Percentiles rank a stretch among this genome's conserved stretches.
These are phyloP conservation scores for Hypoxylon subgilvum DNA, from an alignment of 495 filamentous ascomycete genomes.

Conservation along the genomic window DNA sequence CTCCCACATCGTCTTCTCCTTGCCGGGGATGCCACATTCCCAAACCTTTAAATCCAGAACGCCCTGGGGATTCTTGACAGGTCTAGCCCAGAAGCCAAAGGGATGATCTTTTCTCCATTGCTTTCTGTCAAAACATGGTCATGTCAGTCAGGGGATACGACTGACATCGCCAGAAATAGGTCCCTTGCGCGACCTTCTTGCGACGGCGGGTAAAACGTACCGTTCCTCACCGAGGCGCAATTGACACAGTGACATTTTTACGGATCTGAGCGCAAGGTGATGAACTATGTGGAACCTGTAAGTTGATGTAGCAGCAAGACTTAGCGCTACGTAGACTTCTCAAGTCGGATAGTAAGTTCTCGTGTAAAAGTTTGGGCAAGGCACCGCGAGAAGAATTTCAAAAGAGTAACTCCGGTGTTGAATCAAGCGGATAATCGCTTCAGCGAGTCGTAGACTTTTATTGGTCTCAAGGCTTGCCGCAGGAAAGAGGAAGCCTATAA, in stretches of 20 bases:
- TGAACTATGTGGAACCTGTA: neutral
- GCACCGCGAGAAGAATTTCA: constrained; percentile 1
- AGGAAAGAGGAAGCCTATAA: neutral
- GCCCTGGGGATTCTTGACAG: constrained; percentile 76
- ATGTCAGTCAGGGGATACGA: constrained; percentile 12
- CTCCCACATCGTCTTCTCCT: constrained; percentile 95
- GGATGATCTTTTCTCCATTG: constrained; percentile 97
- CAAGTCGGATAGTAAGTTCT: neutral
- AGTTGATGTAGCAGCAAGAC: neutral
- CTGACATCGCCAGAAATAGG: constrained; percentile 14
- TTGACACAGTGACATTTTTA: constrained; percentile 82
- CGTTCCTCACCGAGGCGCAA: constrained; percentile 91
- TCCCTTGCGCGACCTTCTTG: neutral
- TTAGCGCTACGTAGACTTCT: neutral
- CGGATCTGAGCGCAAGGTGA: neutral
- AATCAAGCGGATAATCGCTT: neutral
- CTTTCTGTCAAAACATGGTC: constrained; percentile 64
- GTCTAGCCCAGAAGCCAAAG: constrained; percentile 95
- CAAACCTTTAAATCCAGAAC: constrained; percentile 91
- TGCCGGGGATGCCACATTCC: constrained; percentile 96
- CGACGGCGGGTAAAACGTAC: constrained; percentile 53
- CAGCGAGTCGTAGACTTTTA: neutral
- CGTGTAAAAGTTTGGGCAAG: constrained; percentile 8
- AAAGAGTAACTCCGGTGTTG: constrained; percentile 1
- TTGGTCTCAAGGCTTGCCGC: neutral